Evolutionary conservation across 352 stramenopile genomes (phyloP).

Genomic region (Pythium monospermum): DNA sequence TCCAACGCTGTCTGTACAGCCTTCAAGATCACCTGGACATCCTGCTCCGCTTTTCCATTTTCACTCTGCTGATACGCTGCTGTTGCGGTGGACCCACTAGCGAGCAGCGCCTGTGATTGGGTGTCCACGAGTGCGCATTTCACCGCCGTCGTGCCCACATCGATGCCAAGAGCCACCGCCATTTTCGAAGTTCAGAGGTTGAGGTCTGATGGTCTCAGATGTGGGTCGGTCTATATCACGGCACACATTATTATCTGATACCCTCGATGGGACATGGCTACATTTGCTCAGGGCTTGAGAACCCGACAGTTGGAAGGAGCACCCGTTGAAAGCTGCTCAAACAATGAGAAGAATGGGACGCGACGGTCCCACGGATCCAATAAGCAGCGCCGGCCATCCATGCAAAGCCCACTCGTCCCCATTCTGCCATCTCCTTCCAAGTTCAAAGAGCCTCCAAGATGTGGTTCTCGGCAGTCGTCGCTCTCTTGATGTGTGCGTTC

Average conservation of each 20-base stretch:
- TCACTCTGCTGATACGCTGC: conserved; percentile 22
- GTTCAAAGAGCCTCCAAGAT: too few species aligned
- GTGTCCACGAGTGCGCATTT: conserved; percentile 61
- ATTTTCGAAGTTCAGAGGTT: too few species aligned
- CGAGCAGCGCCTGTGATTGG: conserved; percentile 24
- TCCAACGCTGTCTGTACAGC: conserved; percentile 34
- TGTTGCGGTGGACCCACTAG: conserved; percentile 29
- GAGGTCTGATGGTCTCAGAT: neutral
- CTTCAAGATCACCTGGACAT: conserved; percentile 42
- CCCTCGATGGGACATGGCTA: neutral
- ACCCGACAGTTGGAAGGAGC: neutral
- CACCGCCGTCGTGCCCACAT: conserved; percentile 74
- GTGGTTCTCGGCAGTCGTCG: too few species aligned
- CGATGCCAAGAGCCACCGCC: conserved; percentile 36
- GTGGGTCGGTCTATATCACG: neutral
- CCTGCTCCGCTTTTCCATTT: conserved; percentile 29
- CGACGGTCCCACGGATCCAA: too few species aligned
- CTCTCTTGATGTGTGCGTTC: too few species aligned
- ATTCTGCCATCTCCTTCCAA: too few species aligned
- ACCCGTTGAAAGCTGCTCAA: too few species aligned
- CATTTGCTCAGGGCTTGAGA: too few species aligned
- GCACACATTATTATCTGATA: neutral
- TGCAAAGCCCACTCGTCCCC: too few species aligned
- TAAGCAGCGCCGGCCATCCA: too few species aligned
- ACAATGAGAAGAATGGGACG: too few species aligned